These are phyloP conservation scores for Fraxinus paxiana DNA, from an alignment of 305 asterid genomes.

Conservation along the genomic window DNA sequence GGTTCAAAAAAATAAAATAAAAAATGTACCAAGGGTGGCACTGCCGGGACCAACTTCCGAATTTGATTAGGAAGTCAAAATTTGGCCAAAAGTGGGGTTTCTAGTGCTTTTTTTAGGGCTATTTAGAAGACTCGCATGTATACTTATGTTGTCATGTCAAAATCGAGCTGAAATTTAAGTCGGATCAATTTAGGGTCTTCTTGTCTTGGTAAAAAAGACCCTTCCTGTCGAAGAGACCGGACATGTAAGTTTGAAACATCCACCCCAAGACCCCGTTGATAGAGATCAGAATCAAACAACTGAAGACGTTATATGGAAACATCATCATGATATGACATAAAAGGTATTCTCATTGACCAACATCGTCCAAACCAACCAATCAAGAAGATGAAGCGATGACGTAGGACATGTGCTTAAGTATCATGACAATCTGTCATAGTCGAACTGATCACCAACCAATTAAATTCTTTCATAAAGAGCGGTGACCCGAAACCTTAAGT, in stretches of 20 bases:
- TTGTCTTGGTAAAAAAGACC: background rate
- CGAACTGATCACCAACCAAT: background rate
- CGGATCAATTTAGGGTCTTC: background rate
- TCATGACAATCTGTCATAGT: background rate
- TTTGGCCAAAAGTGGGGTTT: background rate
- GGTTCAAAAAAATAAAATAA: no score
- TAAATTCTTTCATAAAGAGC: background rate
- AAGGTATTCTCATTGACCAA: background rate
- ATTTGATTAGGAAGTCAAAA: background rate
- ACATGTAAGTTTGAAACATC: no score
- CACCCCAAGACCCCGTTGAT: background rate
- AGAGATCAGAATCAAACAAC: no score
- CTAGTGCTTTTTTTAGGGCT: background rate
- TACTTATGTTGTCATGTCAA: background rate
- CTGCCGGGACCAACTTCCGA: background rate
- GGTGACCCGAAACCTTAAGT: background rate
- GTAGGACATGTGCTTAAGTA: no score
- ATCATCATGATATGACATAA: background rate
- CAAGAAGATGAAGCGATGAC: background rate
- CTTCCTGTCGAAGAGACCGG: background rate
- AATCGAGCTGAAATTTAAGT: background rate
- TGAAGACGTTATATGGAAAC: background rate
- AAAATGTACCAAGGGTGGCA: background rate
- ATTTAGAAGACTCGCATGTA: background rate
- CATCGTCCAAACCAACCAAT: background rate